Base-by-base conservation (phyloP, 768 basidiomycete species). In the Daedaleopsis sinensis region DNA sequence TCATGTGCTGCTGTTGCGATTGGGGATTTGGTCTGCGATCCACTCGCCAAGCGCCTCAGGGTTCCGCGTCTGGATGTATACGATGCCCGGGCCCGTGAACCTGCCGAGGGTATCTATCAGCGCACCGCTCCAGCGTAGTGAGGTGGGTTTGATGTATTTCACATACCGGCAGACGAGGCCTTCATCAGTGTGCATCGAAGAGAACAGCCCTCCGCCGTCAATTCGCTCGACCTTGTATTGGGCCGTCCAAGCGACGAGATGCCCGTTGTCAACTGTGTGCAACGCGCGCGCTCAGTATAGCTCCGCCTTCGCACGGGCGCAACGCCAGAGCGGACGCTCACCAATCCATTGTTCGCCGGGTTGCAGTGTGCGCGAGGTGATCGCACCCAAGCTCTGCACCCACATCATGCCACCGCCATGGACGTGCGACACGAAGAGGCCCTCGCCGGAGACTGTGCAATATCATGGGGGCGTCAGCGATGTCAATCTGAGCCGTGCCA, bases 231-330 rank as follows among this genome's bases (percentile, higher is more conserved):
- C 68, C 51, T 66, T 70, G 66, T 74, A 76, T 46, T 67, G 61
- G 12, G 71, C 70, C 39, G 71, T 71, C 74, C 74, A 76, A 13
- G 74, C 74, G 27, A 76, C 74, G 36, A 74, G 72, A 42, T 76
- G 74, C 15, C 74, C 71, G 63, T 74, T 73, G 55, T 74, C 73
- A 27, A 76, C 71, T 71, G 53, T 21, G 12, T 2, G 16, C 21
- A 12, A 5, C 13, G 39, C 37, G 6, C 38, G 35, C 8, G 13
- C 9, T 27, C 21, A 27, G 47, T 10, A 49, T 4, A 1, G 21
- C 44, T 16, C 15, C 9, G n/a, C 23, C 38, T 18, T 10, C 27
- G 0, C 5, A 21, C 37, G 35, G 13, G 16, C 4, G 46, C 43
- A 37, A 21, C 15, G 39, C 27, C n/a, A 6, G 44, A 16, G n/a